Percentiles rank a stretch among this genome's conserved stretches.
Conservation (phyloP, 257 asterid species). For the Coffea canephora region DNA sequence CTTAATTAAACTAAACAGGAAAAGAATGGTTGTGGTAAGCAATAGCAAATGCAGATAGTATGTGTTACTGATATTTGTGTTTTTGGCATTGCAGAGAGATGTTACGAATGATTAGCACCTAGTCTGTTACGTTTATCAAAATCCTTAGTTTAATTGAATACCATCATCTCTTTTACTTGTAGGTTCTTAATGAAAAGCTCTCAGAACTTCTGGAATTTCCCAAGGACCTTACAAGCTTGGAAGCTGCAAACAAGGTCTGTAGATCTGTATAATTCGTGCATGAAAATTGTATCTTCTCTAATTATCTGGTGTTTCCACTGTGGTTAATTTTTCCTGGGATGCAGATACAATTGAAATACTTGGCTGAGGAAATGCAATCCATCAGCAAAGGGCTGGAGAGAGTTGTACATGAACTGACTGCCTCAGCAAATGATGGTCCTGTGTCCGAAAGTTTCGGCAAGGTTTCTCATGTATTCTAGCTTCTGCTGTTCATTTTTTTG, state of each 20-base stretch:
- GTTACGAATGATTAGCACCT: no score
- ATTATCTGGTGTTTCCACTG: background rate
- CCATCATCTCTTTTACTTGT: constrained; percentile 9
- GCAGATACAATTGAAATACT: constrained; percentile 77
- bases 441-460: constrained; percentile 60
- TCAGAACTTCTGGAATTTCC: constrained; percentile 75
- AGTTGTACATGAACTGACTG: constrained; percentile 60
- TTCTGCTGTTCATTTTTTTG: constrained; percentile 1
- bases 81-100: no score
- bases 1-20: no score
- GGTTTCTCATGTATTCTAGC: constrained; percentile 32
- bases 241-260: constrained; percentile 73
- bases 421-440: constrained; percentile 70
- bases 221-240: constrained; percentile 62
- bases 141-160: background rate
- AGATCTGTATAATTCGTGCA: background rate
- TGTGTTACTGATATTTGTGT: no score
- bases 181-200: constrained; percentile 74
- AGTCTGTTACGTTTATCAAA: no score
- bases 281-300: background rate
- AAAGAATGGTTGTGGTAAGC: no score
- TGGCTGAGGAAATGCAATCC: constrained; percentile 94
- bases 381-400: constrained; percentile 72
- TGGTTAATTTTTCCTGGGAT: constrained; percentile 15
- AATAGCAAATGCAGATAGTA: no score